These are phyloP conservation scores for Stagonosporopsis vannaccii DNA, from an alignment of 2,329 filamentous ascomycete genomes.

Conservation along the genomic window DNA sequence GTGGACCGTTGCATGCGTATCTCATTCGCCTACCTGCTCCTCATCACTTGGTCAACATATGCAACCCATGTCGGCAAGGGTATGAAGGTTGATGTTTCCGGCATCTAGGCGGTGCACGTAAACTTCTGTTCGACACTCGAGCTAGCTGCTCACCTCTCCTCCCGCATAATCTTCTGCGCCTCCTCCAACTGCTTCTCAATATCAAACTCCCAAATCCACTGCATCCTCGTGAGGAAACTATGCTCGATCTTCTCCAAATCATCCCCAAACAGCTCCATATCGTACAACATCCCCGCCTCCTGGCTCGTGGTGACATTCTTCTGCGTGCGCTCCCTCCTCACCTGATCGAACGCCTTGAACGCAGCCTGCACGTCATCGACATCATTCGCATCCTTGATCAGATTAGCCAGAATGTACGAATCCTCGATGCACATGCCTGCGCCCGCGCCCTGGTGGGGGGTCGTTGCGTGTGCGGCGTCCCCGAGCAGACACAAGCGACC, in stretches of 20 bases:
- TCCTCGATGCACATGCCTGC: slow-evolving; percentile 66
- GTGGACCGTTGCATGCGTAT: no score
- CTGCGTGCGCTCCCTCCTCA: slow-evolving; percentile 38
- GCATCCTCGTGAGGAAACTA: slow-evolving; percentile 41
- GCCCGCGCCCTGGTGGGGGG: slow-evolving; percentile 64
- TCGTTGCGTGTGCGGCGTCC: slow-evolving; percentile 64
- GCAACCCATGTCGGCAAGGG: no score
- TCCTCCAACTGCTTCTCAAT: slow-evolving; percentile 44
- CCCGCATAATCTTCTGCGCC: slow-evolving; percentile 38
- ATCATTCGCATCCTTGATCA: slow-evolving; percentile 39
- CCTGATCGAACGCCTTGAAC: slow-evolving; percentile 40
- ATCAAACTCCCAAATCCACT: slow-evolving; percentile 54
- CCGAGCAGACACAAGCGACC: slow-evolving; percentile 60
- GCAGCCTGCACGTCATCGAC: slow-evolving; percentile 44
- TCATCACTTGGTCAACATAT: no score
- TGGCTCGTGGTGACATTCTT: slow-evolving; percentile 40
- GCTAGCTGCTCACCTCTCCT: background rate
- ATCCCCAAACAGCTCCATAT: slow-evolving; percentile 49
- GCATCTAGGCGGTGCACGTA: no score
- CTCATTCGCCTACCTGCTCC: no score
- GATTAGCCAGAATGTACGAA: slow-evolving; percentile 44
- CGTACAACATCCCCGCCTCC: slow-evolving; percentile 49
- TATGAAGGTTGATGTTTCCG: no score
- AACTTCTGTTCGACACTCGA: slow-evolving; percentile 10
- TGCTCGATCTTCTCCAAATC: slow-evolving; percentile 50